These are phyloP conservation scores for Ophiosphaerella korrae DNA, from an alignment of 2,329 filamentous ascomycete species.

Conservation along the genomic window DNA sequence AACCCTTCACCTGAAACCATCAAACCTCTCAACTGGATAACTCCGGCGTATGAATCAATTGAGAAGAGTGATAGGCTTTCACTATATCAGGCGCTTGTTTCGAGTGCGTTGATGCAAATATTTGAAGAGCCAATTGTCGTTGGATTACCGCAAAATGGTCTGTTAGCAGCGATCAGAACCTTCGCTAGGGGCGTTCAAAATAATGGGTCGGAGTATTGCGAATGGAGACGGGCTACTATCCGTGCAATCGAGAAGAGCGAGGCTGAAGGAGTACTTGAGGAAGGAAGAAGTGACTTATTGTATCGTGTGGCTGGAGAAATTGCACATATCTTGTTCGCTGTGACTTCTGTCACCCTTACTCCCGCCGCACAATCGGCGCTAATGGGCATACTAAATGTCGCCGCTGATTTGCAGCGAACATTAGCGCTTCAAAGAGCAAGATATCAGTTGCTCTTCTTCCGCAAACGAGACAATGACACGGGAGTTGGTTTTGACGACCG, in stretches of 20 bases:
- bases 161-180: constrained; percentile 20
- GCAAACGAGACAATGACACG: constrained; percentile 3
- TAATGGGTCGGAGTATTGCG: constrained; percentile 22
- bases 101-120: constrained; percentile 31
- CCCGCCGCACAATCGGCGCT: constrained; percentile 23
- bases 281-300: constrained; percentile 16
- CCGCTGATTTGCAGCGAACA: constrained; percentile 32
- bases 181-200: constrained; percentile 26
- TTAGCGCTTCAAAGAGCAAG: constrained; percentile 39
- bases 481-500: constrained; percentile 22
- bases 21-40: constrained; percentile 21
- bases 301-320: constrained; percentile 26
- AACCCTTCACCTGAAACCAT: constrained; percentile 22
- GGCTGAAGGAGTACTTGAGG: constrained; percentile 8
- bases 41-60: constrained; percentile 16
- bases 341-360: constrained; percentile 28
- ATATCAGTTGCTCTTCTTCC: constrained; percentile 35
- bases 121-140: constrained; percentile 33
- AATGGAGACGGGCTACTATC: constrained; percentile 39
- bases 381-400: constrained; percentile 26
- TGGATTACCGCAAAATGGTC: constrained; percentile 31
- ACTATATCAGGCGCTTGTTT: constrained; percentile 40
- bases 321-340: constrained; percentile 25
- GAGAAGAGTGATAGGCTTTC: constrained; percentile 32
- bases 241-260: constrained; percentile 29